Percentiles rank a stretch among this genome's conserved stretches.
phyloP scores from a whole-genome alignment of 805 yeast genomes.

The Hanseniaspora thailandica region DNA sequence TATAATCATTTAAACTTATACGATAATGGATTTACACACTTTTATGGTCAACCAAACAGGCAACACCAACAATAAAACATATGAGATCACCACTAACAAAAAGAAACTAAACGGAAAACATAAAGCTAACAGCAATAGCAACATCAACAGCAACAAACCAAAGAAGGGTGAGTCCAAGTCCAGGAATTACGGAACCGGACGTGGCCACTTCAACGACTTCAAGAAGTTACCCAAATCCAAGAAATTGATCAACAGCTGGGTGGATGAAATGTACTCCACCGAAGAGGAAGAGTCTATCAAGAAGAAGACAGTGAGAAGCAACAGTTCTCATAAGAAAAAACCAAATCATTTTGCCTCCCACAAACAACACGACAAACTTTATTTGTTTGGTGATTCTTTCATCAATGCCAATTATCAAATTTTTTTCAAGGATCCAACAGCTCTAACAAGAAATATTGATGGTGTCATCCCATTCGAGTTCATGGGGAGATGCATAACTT shows the following conservation, averaged over 20 bases:
- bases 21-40: background rate
- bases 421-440: slow-evolving; percentile 56
- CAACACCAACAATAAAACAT: background rate
- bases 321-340: background rate
- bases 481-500: slow-evolving; percentile 19
- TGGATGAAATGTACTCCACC: slow-evolving; percentile 2
- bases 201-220: background rate
- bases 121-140: slow-evolving; percentile 5
- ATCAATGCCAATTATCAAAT: slow-evolving; percentile 79
- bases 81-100: background rate
- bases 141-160: slow-evolving; percentile 5
- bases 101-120: background rate
- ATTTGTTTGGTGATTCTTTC: slow-evolving; percentile 51
- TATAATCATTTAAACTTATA: background rate
- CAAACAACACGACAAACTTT: slow-evolving; percentile 23
- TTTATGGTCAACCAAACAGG: background rate
- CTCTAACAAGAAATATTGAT: slow-evolving; percentile 47
- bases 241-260: slow-evolving; percentile 2
- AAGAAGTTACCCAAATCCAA: slow-evolving; percentile 10
- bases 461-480: slow-evolving; percentile 51
- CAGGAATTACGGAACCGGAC: background rate
- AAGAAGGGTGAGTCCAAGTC: background rate
- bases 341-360: background rate
- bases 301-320: slow-evolving; percentile 23
- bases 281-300: slow-evolving; percentile 25